A percentile compares a stretch with the other conserved stretches of the same genome.
phyloP scores from a whole-genome alignment of 495 filamentous ascomycete genomes.

The Choiromyces venosus region DNA sequence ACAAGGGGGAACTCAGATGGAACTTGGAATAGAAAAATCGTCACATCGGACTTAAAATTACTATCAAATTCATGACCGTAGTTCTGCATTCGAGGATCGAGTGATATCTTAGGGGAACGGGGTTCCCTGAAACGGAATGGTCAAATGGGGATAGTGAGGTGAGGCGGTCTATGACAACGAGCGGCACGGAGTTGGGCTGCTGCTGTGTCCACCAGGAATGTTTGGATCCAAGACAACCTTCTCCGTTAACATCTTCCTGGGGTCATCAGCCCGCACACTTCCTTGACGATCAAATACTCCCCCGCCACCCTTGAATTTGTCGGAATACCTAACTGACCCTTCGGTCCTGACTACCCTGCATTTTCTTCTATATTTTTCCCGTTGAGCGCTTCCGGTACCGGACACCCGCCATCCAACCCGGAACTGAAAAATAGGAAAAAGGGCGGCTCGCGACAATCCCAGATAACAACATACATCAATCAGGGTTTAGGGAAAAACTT shows the following conservation, averaged over 20 bases:
- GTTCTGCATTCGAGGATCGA: not conserved
- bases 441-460: not conserved
- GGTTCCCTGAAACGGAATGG: not conserved
- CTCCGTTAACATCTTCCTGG: not conserved
- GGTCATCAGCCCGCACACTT: not conserved
- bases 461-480: not conserved
- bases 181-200: not conserved
- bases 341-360: not conserved
- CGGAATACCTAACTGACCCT: not conserved
- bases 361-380: not conserved
- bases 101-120: not conserved
- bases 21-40: not conserved
- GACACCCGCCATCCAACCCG: not conserved
- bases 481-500: not conserved
- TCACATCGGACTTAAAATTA: not conserved
- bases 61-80: not conserved
- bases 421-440: not conserved
- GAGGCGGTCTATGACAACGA: not conserved
- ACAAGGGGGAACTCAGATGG: not conserved
- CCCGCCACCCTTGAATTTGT: not conserved
- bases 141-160: not conserved
- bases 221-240: not conserved
- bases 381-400: not conserved
- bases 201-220: not conserved
- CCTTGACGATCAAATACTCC: not conserved